Conservation (phyloP, 768 basidiomycete species). For the Royoungia palumana region DNA sequence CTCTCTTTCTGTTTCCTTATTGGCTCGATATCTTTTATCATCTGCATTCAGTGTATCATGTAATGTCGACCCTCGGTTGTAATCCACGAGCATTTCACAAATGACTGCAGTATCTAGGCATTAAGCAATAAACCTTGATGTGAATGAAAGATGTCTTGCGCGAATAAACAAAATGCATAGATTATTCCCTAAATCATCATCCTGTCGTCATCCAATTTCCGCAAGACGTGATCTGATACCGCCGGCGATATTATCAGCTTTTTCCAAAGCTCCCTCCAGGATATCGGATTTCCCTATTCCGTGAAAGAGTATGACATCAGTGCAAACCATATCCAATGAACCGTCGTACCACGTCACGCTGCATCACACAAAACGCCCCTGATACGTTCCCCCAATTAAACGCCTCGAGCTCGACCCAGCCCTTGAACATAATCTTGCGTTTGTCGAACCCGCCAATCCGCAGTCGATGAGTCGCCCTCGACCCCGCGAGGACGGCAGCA, state of each 20-base stretch:
- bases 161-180: no score
- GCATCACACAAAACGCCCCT: constrained; percentile 70
- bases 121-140: no score
- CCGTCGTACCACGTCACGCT: constrained; percentile 57
- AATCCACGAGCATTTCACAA: constrained; percentile 11
- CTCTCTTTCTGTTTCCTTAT: constrained; percentile 15
- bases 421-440: constrained; percentile 63
- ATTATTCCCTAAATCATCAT: background rate
- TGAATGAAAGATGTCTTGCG: no score
- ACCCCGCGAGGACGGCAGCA: constrained; percentile 24
- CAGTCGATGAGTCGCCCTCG: constrained; percentile 33
- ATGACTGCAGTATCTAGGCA: background rate
- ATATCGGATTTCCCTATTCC: constrained; percentile 67
- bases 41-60: constrained; percentile 27
- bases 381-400: constrained; percentile 47
- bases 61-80: constrained; percentile 18
- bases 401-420: constrained; percentile 68
- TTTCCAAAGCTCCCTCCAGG: constrained; percentile 78
- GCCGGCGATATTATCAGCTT: constrained; percentile 47
- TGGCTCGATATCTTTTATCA: constrained; percentile 28
- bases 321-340: background rate
- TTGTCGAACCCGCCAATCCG: constrained; percentile 69
- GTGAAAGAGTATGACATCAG: background rate
- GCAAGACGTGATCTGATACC: constrained; percentile 58
- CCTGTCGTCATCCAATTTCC: constrained; percentile 7